Evolutionary conservation across 2,329 filamentous ascomycete species (phyloP), one percentile per base, ranked within the genome.

Genomic region (Coniella vitis): DNA sequence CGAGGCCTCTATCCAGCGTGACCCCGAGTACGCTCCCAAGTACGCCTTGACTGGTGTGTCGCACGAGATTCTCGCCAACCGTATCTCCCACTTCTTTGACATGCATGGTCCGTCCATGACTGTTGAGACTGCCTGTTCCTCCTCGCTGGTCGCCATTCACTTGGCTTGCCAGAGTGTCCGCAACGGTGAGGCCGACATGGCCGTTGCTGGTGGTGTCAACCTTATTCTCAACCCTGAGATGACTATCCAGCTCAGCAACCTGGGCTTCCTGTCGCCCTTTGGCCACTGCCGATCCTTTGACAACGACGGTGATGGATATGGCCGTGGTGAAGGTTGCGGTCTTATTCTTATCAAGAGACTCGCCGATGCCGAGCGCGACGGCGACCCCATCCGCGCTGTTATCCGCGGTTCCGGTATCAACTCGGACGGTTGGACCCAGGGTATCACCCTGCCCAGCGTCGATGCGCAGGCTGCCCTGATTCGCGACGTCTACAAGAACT

Each of bases 251-350:
- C 47, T 48, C 34, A 45, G 40, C 47, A 49, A 49, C 40, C 36
- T 49, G 19, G 47, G 47, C 14, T 45, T 49, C 40, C 35, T 49
- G 35, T 49, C 47, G 4, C 47, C 47, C 19, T 48, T 39, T 29
- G 72, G 73, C 4, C 73, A 66, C 52, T 69, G 65, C 40, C 69
- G 70, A 49, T 73, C 73, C 13, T 80, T 74, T 56, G 79, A 81
- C 56, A 60, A 65, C 9, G 66, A 69, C 7, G 80, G 75, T 25
- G 74, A 76, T 50, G 81, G 81, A 0, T 85, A 83, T 55, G 78
- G 73, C 0, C 68, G 79, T 38, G 80, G 79, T 1, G 81, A 84
- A 56, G 81, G 79, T 1, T 67, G 76, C 29, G 77, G 70, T 0
- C 67, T 75, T 17, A 61, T 84, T 2, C 56, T 83, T 4, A 57